A percentile compares a stretch with the other conserved stretches of the same genome.
These are phyloP conservation scores for Perkinsus olseni DNA, from an alignment of 169 alveolate genomes.

Conservation along the genomic window DNA sequence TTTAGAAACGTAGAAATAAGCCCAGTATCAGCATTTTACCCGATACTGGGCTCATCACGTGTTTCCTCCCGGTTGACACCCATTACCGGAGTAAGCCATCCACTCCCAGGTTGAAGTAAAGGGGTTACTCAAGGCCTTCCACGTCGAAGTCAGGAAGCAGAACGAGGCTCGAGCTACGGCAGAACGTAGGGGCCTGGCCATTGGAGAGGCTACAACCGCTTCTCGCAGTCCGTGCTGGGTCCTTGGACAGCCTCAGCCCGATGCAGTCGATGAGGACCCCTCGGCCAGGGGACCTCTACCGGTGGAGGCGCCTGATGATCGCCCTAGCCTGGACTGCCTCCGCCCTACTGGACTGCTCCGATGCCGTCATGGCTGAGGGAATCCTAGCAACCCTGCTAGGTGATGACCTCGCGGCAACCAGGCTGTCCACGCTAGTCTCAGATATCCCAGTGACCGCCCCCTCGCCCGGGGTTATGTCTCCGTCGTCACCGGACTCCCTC, in stretches of 20 bases:
- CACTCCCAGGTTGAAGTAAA: neutral
- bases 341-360: neutral
- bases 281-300: neutral
- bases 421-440: neutral
- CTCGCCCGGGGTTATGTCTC: too few species aligned
- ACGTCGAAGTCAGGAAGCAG: neutral
- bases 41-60: too few species aligned
- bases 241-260: neutral
- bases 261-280: neutral
- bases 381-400: neutral
- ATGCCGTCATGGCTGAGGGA: neutral
- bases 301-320: neutral
- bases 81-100: neutral
- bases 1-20: too few species aligned
- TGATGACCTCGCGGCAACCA: neutral
- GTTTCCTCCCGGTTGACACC: too few species aligned
- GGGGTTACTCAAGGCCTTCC: neutral
- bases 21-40: too few species aligned
- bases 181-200: too few species aligned
- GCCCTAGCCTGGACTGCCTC: neutral
- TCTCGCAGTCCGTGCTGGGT: neutral
- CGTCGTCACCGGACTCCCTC: neutral
- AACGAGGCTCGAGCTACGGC: neutral
- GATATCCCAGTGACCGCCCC: neutral
- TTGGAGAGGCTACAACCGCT: too few species aligned